Evolutionary conservation across 1,139 yeast species (phyloP).

Genomic region (Komagataea norvegica): DNA sequence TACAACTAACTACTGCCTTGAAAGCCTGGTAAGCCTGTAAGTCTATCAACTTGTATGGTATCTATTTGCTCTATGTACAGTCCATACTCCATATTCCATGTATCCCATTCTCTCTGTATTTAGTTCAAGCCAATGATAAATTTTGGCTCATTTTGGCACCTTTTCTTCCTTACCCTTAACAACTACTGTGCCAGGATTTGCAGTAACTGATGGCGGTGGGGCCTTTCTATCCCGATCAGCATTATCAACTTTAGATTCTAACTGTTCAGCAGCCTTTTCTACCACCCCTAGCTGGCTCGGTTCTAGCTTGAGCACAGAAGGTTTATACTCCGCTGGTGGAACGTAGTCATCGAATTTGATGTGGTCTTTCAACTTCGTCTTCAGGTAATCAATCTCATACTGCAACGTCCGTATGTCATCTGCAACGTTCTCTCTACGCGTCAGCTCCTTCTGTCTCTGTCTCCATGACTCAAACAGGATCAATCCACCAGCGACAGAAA

Average conservation of each 20-base stretch:
- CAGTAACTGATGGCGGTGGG: neutral
- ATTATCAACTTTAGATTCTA: constrained; percentile 16
- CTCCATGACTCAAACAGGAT: constrained; percentile 72
- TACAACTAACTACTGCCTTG: neutral
- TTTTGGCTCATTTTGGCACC: too few relatives aligned
- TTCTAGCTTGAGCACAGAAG: constrained; percentile 36
- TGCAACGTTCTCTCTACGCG: constrained; percentile 57
- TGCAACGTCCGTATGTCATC: constrained; percentile 69
- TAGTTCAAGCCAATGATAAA: too few relatives aligned
- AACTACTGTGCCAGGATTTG: neutral
- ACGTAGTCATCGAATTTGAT: constrained; percentile 44
- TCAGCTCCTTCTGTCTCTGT: constrained; percentile 59
- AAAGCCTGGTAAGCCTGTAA: neutral
- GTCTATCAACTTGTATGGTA: neutral
- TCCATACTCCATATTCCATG: too few relatives aligned
- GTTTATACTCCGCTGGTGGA: constrained; percentile 44
- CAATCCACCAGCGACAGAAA: constrained; percentile 78
- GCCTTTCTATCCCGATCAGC: constrained; percentile 11
- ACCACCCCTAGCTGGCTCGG: constrained; percentile 6
- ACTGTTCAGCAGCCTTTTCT: constrained; percentile 6
- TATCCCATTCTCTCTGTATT: too few relatives aligned
- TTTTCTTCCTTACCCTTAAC: neutral
- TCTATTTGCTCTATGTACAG: neutral
- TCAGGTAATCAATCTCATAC: constrained; percentile 62
- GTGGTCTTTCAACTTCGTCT: constrained; percentile 39